Conservation (phyloP, 805 yeast genomes). For the Tetrapisispora phaffii region DNA sequence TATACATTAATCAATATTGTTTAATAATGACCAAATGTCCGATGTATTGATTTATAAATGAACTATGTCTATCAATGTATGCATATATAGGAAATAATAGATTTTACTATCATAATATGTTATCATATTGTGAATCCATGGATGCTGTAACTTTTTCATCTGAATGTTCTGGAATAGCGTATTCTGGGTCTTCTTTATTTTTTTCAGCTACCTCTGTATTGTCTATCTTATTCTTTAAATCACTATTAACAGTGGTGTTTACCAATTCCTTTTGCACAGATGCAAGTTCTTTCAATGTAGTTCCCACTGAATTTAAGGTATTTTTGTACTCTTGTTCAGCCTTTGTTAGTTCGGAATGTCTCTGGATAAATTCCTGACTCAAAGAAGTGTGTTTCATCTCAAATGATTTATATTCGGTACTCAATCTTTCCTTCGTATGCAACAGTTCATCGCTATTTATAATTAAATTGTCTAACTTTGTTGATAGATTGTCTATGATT, state of each 20-base stretch:
- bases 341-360: conserved; percentile 31
- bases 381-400: conserved; percentile 23
- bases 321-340: conserved; percentile 61
- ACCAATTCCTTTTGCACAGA: conserved; percentile 59
- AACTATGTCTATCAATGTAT: too few relatives aligned
- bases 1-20: too few relatives aligned
- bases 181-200: background rate
- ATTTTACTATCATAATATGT: too few relatives aligned
- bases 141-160: too few relatives aligned
- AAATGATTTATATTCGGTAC: conserved; percentile 25
- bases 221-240: background rate
- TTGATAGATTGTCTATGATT: conserved; percentile 37
- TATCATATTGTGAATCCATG: too few relatives aligned
- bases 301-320: conserved; percentile 61
- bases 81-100: too few relatives aligned
- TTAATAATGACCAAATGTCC: too few relatives aligned
- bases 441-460: conserved; percentile 37
- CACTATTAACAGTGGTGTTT: background rate
- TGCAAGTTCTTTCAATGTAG: conserved; percentile 64
- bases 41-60: too few relatives aligned
- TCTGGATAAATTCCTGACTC: conserved; percentile 18
- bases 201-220: background rate
- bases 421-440: conserved; percentile 25
- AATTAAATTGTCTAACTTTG: conserved; percentile 48
- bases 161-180: too few relatives aligned